phyloP scores from a whole-genome alignment of 1,284 basidiomycete genomes.

The Sanghuangporus weigelae region DNA sequence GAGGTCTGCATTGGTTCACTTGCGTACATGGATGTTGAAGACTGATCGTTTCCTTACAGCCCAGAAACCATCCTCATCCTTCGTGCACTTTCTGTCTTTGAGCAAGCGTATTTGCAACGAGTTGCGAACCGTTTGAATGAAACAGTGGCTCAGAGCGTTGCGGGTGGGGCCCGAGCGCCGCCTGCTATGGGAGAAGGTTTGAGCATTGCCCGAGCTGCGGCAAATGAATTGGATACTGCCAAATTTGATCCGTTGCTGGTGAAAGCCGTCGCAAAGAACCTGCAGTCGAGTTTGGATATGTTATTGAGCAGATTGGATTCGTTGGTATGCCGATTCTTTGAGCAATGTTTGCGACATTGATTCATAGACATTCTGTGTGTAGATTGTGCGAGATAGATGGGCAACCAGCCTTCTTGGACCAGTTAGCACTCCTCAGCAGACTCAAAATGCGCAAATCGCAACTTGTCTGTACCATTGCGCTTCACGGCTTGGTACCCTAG shows the following conservation, averaged over 20 bases:
- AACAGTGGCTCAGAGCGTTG: conserved; percentile 67
- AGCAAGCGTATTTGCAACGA: conserved; percentile 81
- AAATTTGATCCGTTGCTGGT: conserved; percentile 89
- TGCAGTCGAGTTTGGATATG: conserved; percentile 59
- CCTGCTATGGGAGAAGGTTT: conserved; percentile 75
- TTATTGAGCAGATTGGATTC: conserved; percentile 58
- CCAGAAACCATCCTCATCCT: conserved; percentile 88
- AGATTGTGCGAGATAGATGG: conserved; percentile 76
- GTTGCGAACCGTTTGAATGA: conserved; percentile 80
- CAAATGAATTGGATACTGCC: conserved; percentile 90
- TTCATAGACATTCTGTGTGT: not conserved
- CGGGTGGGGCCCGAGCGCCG: conserved; percentile 57
- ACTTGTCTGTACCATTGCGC: conserved; percentile 78
- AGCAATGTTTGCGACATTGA: not conserved
- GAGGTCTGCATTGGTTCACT: conserved; percentile 52
- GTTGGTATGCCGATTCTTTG: conserved; percentile 44
- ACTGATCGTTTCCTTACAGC: conserved; percentile 34
- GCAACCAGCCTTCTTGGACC: conserved; percentile 75
- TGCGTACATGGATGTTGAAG: not conserved
- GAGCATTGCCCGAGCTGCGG: conserved; percentile 68
- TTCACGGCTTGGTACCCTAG: conserved; percentile 61
- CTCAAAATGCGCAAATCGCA: conserved; percentile 69
- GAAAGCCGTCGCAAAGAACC: conserved; percentile 71
- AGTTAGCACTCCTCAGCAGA: conserved; percentile 71
- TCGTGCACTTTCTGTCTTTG: conserved; percentile 77